Conservation (phyloP, 805 yeast genomes). For the Ogataea wickerhamii region DNA sequence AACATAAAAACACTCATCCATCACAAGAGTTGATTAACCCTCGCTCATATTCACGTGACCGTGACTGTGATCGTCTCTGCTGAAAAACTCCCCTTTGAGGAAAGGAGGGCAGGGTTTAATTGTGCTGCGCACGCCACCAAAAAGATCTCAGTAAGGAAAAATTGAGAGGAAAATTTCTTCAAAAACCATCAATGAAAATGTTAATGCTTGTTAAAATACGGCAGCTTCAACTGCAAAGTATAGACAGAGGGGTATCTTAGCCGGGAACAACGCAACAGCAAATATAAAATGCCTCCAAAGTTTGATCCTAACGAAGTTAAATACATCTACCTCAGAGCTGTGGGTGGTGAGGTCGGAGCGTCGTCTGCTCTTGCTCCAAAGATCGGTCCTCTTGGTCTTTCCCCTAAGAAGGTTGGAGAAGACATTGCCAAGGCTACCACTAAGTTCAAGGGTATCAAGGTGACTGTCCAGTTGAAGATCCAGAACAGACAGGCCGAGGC, state of each 20-base stretch:
- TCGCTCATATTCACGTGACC: too few relatives aligned
- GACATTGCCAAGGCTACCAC: constrained; percentile 99
- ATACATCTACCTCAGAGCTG: constrained; percentile 98
- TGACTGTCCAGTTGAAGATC: constrained; percentile 96
- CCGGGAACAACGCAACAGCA: background rate
- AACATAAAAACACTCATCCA: too few relatives aligned
- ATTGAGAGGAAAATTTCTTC: constrained; percentile 1
- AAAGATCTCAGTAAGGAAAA: background rate
- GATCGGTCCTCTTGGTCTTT: constrained; percentile 99
- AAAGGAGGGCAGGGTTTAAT: constrained; percentile 2
- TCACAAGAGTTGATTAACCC: too few relatives aligned
- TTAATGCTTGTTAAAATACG: background rate
- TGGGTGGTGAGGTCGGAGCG: constrained; percentile 99
- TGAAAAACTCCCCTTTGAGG: constrained; percentile 7
- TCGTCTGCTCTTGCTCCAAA: constrained; percentile 99
- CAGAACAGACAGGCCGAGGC: constrained; percentile 99
- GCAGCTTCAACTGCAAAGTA: background rate
- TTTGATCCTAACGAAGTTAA: constrained; percentile 98
- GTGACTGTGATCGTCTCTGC: constrained; percentile 1
- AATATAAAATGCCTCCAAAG: constrained; percentile 87
- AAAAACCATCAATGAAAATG: constrained; percentile 1
- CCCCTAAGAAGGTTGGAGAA: constrained; percentile 99
- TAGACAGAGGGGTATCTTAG: constrained; percentile 2
- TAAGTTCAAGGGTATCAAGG: constrained; percentile 98
- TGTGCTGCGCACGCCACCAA: constrained; percentile 1